Evolutionary conservation across 768 basidiomycete genomes (phyloP), one percentile per base, ranked within the genome.

Genomic region (Lenzites betulinus): DNA sequence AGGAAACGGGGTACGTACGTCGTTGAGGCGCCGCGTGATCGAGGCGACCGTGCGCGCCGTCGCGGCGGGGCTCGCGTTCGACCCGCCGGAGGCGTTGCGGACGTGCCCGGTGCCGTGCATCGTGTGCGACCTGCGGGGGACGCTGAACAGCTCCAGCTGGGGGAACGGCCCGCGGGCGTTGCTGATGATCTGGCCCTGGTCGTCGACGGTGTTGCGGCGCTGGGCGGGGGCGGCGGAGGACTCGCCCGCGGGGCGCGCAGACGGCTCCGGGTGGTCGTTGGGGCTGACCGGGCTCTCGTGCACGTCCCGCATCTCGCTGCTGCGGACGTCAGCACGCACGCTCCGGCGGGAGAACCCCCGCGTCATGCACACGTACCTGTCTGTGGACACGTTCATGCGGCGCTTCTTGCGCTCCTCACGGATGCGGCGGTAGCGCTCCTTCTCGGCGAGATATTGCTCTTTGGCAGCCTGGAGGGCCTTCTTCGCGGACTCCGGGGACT

Each of bases 371-470:
- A 63, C 65, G 51, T 54, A 58, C 66, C 59, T 66, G 44, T 68
- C 65, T 20, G 61, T 59, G n/a, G 63, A 63, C 15, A 58, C 35
- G 44, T 68, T 68, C 60, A 43, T 58, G 61, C 44, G 56, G 36
- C 65, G 63, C 59, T 60, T 63, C 58, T 67, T 69, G 51, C 69
- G 81, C 25, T 76, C 74, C 49, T 85, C 83, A 53, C 83, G 80
- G 53, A 86, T 83, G 64, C 75, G 74, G 28, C 88, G 81, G 66
- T 90, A 90, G 23, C 76, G 77, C 66, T 89, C 88, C 67, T 92
- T 92, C 72, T 86, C 82, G 1, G 77, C 78, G 72, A 83, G 88
- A 71, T 92, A 92, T 23, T 74, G 73, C 26, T 76, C 77, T 65
- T 90, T 92, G 0, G 90, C 88, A 20, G 76, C 81, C 66, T 90